Evolutionary conservation across 2,329 filamentous ascomycete species (phyloP), one percentile per base, ranked within the genome.

Genomic region (Neofusicoccum cordaticola): DNA sequence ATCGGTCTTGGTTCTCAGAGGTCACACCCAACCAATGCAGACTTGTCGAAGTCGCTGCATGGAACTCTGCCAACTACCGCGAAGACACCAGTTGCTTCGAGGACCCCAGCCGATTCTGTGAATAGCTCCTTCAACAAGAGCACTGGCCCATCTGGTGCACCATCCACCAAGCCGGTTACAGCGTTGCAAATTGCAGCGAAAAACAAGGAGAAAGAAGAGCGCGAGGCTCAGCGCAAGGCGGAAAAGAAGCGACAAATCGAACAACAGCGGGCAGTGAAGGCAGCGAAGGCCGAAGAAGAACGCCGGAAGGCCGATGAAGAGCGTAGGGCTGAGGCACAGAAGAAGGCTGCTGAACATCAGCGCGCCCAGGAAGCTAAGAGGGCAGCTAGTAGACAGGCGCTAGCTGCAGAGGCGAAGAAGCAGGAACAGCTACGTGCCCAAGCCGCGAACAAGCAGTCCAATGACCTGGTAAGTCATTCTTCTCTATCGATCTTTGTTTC

Each of bases 141-240:
- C 35, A 37, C 42, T 0, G 50, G 51, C 17, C 51, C 41, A 15
- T 15, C 51, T 31, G 42, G 44, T 15, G 51, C 62, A 15, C 44
- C 51, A 31, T 52, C 60, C 4, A 27, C 53, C 13, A 65, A 65
- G 37, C 63, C 53, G 6, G 37, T 39, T 15, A 61, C 57, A 9
- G 61, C 90, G 1, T 80, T 93, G 22, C 87, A 93, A 62, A 83
- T 90, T 53, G 91, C 90, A 2, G 90, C 91, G 44, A 89, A 88
- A 72, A 93, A 93, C 77, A 94, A 90, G 73, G 92, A 96, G 74
- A 89, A 88, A 71, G 93, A 93, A 77, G 93, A 90, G 73, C 92
- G 96, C 53, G 91, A 93, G 68, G 86, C 87, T 13, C 88, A 93
- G 71, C 87, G 89, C 57, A 94, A 92, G 72, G 88, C 89, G 8